Base-by-base conservation (phyloP, 345 rosid genomes). In the Bruguiera sexangula region DNA sequence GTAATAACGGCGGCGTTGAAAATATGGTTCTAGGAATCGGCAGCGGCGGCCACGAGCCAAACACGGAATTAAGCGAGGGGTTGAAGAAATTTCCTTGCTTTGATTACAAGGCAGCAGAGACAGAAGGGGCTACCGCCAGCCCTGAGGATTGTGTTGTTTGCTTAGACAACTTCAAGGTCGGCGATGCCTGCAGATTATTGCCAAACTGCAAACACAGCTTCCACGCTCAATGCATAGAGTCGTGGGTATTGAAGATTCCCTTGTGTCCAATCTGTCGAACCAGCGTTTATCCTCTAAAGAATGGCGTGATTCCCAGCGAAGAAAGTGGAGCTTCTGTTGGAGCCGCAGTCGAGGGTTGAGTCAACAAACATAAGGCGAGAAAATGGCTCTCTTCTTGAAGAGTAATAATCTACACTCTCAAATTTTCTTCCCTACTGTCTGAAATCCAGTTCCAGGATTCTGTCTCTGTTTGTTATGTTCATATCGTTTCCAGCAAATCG, bases 201-300 rank as follows among this genome's bases (percentile, higher is more conserved):
- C 86, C 85, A 5, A 75, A 73, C 37, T 85, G 86, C 70, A 66
- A 32, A 19, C 88, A 85, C 62, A 69, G 68, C 60, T 85, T 82
- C 53, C 86, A 85, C 71, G 64, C 68, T 59, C 65, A 34, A 20
- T 85, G 88, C 68, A 81, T 85, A 57, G 86, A 82, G 29, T 79
- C 81, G 0, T 85, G 88, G 88, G 46, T 85, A 58, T 37, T 79
- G 63, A 75, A 68, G 78, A 73, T 79, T 8, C 74, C 84, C 20
- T n/a, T 75, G 20, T 84, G 88, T 67, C 88, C 85, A 29, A 51
- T 84, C 50, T 84, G 88, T 57, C 58, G 85, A 59, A 65, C 81
- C 1, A 21, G 59, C 32, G 77, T 75, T 37, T 19, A 59, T 74
- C 72, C 75, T 48, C 8, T 62, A 0, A 56, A 53, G 9, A 52